Base-by-base conservation (phyloP, 139 green algal species). In the Auxenochlorella pyrenoidosa region DNA sequence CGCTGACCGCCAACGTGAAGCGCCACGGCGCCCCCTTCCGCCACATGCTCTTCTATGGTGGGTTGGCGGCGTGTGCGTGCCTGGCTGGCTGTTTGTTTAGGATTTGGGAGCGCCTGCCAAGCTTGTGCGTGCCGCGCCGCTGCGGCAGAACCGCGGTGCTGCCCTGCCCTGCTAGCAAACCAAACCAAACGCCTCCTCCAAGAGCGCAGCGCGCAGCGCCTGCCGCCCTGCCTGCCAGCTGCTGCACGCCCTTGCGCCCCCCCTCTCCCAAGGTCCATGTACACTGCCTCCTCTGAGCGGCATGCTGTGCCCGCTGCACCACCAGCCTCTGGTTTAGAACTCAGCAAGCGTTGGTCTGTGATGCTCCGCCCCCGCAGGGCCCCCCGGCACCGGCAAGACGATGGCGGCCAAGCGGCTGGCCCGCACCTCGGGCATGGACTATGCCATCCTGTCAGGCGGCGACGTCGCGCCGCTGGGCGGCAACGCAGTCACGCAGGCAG, bases 321-420 rank as follows among this genome's bases (percentile, higher is more conserved):
- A n/a, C n/a, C n/a, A n/a, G n/a, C n/a, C n/a, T n/a, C n/a, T n/a
- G n/a, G n/a, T n/a, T n/a, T n/a, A n/a, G n/a, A n/a, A n/a, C n/a
- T n/a, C n/a, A n/a, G n/a, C n/a, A n/a, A n/a, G n/a, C n/a, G n/a
- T n/a, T n/a, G n/a, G n/a, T n/a, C n/a, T n/a, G n/a, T n/a, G n/a
- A n/a, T 44, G 10, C 32, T 43, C 44, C 54, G 12, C 44, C 40
- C 30, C 44, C 16, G 30, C 76, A 89, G 92, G 94, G 15, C 94
- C 94, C 41, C 94, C 95, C 63, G 94, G 94, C 79, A 97, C 96
- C 26, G 97, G 98, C 78, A 99, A 99, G 93, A 99, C 97, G 28
- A 96, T 99, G 95, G 97, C 95, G 0, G 98, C 98, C 79, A 98
- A 98, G 93, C 92, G 97, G 81, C 92, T 99, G 81, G 98, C 98